Base-by-base conservation (phyloP, 805 yeast genomes). In the Sungouiella blattae region DNA sequence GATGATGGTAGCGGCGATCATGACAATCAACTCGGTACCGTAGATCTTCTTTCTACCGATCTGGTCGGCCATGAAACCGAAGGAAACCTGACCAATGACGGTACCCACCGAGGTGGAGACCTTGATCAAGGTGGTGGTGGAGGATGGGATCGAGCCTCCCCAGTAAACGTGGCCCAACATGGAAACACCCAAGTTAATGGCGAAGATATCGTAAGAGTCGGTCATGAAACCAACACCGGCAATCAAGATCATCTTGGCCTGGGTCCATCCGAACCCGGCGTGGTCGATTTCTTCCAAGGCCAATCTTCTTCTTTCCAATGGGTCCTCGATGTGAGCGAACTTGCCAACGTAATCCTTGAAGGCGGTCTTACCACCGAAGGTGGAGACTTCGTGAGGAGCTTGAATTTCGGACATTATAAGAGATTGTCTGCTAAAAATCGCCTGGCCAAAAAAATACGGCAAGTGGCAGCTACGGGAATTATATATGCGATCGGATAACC, bases 141-240 rank as follows among this genome's bases (percentile, higher is more conserved):
- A 80, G 38, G 73, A 50, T 24, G 96, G 95, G 40, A 80, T 75
- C 6, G 49, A 37, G 46, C 79, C 78, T 9, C 40, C 45, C 88
- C 89, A 87, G 71, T 62, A 85, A 36, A 81, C 94, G 52, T 82
- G 79, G 22, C 76, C 61, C 74, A 87, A 63, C 89, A 87, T 86
- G 35, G 89, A 55, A 36, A 85, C 66, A 61, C 84, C 91, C 68
- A 87, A 68, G 64, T 83, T 85, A 52, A 87, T 87, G 48, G 96
- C 89, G 53, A 87, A 88, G 49, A 88, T 85, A 71, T 88, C 96
- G 63, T 88, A 87, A 37, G 96, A 78, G 66, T 87, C 96, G 18
- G 95, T 87, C 64, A 88, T 62, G 78, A 87, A 87, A 60, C 96
- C 96, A 47, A 87, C 93, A 71, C 96, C 69, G 64, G 95, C 95